Evolutionary conservation across 768 basidiomycete genomes (phyloP).

Genomic region (Punctularia strigosozonata): DNA sequence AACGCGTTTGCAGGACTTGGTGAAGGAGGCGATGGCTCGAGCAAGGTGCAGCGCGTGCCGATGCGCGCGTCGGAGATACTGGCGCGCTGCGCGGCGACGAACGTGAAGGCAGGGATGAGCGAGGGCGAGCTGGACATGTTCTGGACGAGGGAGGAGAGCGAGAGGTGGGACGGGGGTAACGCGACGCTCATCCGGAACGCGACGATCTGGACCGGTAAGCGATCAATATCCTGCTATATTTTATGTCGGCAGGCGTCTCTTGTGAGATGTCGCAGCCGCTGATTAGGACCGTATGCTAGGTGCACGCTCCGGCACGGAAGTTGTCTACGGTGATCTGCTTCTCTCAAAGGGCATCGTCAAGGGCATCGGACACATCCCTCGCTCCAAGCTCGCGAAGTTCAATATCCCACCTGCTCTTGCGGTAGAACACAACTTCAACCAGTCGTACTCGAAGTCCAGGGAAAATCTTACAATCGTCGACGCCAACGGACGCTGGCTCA

Average conservation of each 20-base stretch:
- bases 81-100: constrained; percentile 19
- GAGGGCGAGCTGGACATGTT: constrained; percentile 16
- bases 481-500: constrained; percentile 53
- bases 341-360: constrained; percentile 57
- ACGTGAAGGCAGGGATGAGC: constrained; percentile 14
- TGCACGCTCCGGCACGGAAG: constrained; percentile 39
- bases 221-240: too few species aligned
- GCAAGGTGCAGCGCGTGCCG: constrained; percentile 8
- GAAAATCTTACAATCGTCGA: constrained; percentile 43
- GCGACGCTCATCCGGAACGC: constrained; percentile 64
- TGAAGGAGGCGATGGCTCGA: neutral
- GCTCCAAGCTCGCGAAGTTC: neutral
- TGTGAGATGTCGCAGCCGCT: too few species aligned
- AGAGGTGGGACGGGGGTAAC: constrained; percentile 41
- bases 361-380: constrained; percentile 41
- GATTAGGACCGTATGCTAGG: too few species aligned
- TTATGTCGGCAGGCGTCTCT: too few species aligned
- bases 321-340: constrained; percentile 49
- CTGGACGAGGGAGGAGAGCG: constrained; percentile 26
- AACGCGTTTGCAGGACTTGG: too few species aligned
- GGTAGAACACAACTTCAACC: too few species aligned
- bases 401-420: too few species aligned
- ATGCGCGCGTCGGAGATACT: constrained; percentile 17
- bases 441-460: neutral
- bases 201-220: constrained; percentile 48